Conservation (phyloP, 768 basidiomycete species). For the Boletales sp. region DNA sequence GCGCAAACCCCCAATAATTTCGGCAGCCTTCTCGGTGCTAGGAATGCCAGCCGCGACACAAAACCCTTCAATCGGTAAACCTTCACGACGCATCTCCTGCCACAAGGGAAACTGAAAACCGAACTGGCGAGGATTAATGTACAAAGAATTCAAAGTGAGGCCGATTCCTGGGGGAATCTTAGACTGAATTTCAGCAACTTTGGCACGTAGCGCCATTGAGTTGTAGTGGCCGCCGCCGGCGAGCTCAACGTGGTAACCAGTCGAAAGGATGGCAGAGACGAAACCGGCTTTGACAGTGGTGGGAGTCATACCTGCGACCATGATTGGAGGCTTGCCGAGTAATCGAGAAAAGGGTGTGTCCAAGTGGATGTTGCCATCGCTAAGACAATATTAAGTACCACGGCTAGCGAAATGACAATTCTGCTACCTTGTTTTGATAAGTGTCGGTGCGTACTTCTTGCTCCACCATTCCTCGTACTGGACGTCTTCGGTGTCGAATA, state of each 20-base stretch:
- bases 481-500: slow-evolving; percentile 64
- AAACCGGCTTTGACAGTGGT: slow-evolving; percentile 95
- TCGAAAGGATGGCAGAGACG: slow-evolving; percentile 87
- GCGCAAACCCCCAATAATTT: slow-evolving; percentile 85
- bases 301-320: slow-evolving; percentile 99
- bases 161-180: slow-evolving; percentile 86
- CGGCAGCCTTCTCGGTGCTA: slow-evolving; percentile 92
- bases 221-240: slow-evolving; percentile 99
- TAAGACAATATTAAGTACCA: slow-evolving; percentile 26
- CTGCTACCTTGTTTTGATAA: slow-evolving; percentile 83
- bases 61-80: slow-evolving; percentile 96
- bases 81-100: slow-evolving; percentile 96
- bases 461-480: slow-evolving; percentile 88
- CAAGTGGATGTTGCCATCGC: slow-evolving; percentile 88
- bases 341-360: slow-evolving; percentile 97
- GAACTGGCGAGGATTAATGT: slow-evolving; percentile 98
- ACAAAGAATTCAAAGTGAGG: slow-evolving; percentile 90
- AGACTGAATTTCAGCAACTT: slow-evolving; percentile 89
- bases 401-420: background rate
- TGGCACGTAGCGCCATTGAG: slow-evolving; percentile 78
- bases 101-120: slow-evolving; percentile 96
- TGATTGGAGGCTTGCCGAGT: slow-evolving; percentile 94
- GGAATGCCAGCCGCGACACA: slow-evolving; percentile 98
- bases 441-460: slow-evolving; percentile 77
- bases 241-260: slow-evolving; percentile 95